Base-by-base conservation (phyloP, 129 eudicot genomes). In the Helianthus annuus region DNA sequence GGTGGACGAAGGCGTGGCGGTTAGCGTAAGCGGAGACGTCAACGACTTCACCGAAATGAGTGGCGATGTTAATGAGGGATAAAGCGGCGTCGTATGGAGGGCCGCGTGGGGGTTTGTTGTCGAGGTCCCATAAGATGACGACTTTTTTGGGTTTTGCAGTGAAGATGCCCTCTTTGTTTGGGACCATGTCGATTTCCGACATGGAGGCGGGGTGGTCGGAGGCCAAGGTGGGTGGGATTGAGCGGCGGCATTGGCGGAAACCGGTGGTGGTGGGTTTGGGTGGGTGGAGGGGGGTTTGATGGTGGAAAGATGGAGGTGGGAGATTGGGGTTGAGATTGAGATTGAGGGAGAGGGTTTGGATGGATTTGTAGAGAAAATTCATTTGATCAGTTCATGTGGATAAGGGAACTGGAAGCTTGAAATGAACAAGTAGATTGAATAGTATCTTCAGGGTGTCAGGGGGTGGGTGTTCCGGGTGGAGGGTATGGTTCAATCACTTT, bases 41-140 rank as follows among this genome's bases (percentile, higher is more conserved):
- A 2, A 83, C 83, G 1, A 94, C 80, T n/a, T 90, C 83, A 1
- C 99, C 99, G 71, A 94, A 90, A 10, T 76, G 73, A 54, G 71
- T 66, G 12, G 97, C 99, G 10, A 90, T 56, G 10, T 46, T 29
- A 52, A 72, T 86, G 10, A 94, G 82, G 7, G 97, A 76, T 53
- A 83, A 46, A 4, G 99, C 99, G 8, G 99, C 99, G 63, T 81
- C 73, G 76, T 82, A 94, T 6, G 99, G 99, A 29, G 99, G 94
- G 22, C 99, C 98, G 0, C 99, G 96, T 6, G 99, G 99, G 1
- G 99, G 97, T 65, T 94, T 94, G 83, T 94, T 94, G 79, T 94
- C 99, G 0, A 94, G 74, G 72, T 94, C 99, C 99, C 97, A 94
- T 29, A 94, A 39, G 38, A 94, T 79, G 5, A 90, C 96, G 1